phyloP scores from a whole-genome alignment of 148 eudicot species.

The Heliamphora exappendiculata region DNA sequence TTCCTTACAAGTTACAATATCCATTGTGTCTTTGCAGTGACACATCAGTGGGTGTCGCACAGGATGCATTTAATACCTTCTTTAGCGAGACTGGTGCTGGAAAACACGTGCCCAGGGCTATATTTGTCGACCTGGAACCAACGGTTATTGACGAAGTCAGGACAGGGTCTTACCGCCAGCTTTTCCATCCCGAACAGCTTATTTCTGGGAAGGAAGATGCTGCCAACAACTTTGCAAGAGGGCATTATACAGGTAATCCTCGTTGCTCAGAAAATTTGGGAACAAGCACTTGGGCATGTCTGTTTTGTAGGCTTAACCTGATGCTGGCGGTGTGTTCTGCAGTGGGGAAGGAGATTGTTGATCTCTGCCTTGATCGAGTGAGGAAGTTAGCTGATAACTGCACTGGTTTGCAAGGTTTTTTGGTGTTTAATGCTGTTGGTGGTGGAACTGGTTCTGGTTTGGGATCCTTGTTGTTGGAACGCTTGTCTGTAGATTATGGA shows the following conservation, averaged over 20 bases:
- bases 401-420: conserved; percentile 54
- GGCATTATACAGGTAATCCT: conserved; percentile 45
- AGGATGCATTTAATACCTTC: conserved; percentile 58
- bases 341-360: conserved; percentile 60
- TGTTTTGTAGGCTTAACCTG: not conserved
- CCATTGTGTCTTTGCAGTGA: conserved; percentile 30
- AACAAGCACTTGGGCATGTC: not conserved
- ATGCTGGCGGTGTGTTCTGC: conserved; percentile 9
- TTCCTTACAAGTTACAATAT: not conserved
- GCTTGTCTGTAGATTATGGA: conserved; percentile 52
- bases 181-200: conserved; percentile 57
- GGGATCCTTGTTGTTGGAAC: conserved; percentile 50
- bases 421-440: conserved; percentile 56
- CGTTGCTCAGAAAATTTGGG: not conserved
- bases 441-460: conserved; percentile 64
- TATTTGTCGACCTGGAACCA: conserved; percentile 56
- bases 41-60: conserved; percentile 28
- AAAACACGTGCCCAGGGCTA: conserved; percentile 52
- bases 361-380: conserved; percentile 46
- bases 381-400: conserved; percentile 53
- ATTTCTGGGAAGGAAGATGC: conserved; percentile 58
- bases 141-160: conserved; percentile 51
- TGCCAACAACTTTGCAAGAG: conserved; percentile 57
- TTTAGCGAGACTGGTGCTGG: conserved; percentile 58
- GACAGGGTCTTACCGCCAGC: conserved; percentile 51